These are phyloP conservation scores for Lachnellula occidentalis DNA, from an alignment of 2,329 filamentous ascomycete species.

Conservation along the genomic window DNA sequence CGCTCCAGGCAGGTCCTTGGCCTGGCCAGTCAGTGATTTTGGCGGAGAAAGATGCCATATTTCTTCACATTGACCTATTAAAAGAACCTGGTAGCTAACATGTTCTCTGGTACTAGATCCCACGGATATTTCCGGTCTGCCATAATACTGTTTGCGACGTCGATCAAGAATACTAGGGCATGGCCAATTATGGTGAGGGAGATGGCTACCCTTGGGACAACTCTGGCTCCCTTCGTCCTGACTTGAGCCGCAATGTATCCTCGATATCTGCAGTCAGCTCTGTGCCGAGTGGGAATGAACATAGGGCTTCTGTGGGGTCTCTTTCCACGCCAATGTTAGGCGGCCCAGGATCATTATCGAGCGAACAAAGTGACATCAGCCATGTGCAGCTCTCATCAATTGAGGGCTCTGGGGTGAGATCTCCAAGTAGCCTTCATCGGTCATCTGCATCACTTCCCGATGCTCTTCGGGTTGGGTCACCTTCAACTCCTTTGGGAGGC, in stretches of 20 bases:
- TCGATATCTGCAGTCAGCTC: slow-evolving; percentile 9
- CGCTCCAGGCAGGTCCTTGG: neutral
- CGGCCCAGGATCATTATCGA: slow-evolving; percentile 5
- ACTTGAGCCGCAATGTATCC: slow-evolving; percentile 2
- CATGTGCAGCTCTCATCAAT: slow-evolving; percentile 18
- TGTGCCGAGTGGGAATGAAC: slow-evolving; percentile 4
- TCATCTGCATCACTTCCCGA: slow-evolving; percentile 15
- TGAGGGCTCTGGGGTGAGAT: slow-evolving; percentile 8
- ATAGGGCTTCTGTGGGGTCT: slow-evolving; percentile 19
- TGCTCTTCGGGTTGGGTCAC: slow-evolving; percentile 17
- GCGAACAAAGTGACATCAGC: slow-evolving; percentile 24
- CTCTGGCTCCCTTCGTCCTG: neutral
- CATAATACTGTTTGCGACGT: neutral
- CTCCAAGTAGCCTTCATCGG: slow-evolving; percentile 8
- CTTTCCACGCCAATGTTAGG: slow-evolving; percentile 11
- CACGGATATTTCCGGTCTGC: neutral
- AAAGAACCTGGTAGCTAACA: neutral
- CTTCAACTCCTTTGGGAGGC: slow-evolving; percentile 12
- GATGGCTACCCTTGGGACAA: slow-evolving; percentile 19
- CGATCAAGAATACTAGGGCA: slow-evolving; percentile 4
- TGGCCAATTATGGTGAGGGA: slow-evolving; percentile 20
- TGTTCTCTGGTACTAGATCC: neutral
- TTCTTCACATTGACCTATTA: no score
- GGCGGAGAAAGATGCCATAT: no score
- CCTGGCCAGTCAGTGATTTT: no score